phyloP scores from a whole-genome alignment of 768 basidiomycete genomes.

The Gautieria morchelliformis region DNA sequence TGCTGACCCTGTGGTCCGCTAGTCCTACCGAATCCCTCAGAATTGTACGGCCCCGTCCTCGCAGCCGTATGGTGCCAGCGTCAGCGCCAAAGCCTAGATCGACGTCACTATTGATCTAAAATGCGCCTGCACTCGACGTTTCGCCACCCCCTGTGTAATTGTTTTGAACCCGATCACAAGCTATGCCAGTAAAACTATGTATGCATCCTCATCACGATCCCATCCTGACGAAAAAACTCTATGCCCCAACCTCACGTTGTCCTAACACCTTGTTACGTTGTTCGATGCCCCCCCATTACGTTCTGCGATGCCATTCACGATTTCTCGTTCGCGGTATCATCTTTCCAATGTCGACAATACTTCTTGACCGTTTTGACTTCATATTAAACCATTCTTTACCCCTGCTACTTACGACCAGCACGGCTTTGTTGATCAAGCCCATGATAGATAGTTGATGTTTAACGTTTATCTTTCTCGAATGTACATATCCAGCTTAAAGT shows the following conservation, averaged over 20 bases:
- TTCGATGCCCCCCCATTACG: no score
- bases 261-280: no score
- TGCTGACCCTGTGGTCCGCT: neutral
- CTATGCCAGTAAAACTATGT: neutral
- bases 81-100: neutral
- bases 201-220: neutral
- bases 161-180: neutral
- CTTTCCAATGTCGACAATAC: no score
- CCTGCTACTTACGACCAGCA: no score
- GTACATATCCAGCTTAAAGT: no score
- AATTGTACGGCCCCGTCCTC: conserved; percentile 37
- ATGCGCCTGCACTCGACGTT: neutral
- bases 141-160: neutral
- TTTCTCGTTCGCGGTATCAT: no score
- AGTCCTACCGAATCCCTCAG: conserved; percentile 34
- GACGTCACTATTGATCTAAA: neutral
- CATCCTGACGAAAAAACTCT: neutral
- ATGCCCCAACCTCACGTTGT: neutral
- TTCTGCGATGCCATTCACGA: no score
- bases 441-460: no score
- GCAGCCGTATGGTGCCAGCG: conserved; percentile 16
- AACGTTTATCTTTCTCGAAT: conserved; percentile 13
- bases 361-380: no score
- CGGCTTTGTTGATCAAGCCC: neutral
- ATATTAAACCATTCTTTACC: no score